These are phyloP conservation scores for Trichoderma reesei DNA, from an alignment of 495 filamentous ascomycete species.

Conservation along the genomic window DNA sequence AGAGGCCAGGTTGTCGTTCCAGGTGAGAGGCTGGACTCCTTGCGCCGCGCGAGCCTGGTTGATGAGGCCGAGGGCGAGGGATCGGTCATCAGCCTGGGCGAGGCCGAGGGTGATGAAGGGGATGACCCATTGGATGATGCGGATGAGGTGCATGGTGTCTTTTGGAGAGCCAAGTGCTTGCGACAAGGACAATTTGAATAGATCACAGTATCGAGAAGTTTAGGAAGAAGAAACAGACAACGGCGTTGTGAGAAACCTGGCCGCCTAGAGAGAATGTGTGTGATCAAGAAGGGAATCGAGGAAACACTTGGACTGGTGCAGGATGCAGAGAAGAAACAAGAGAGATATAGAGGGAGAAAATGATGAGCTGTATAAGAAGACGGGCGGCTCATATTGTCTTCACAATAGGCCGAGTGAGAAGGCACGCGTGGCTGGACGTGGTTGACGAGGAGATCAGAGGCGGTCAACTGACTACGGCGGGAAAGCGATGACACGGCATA, in stretches of 20 bases:
- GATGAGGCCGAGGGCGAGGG: neutral
- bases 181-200: neutral
- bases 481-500: too few relatives aligned
- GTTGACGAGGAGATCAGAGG: too few relatives aligned
- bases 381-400: too few relatives aligned
- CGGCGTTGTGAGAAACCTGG: neutral
- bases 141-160: neutral
- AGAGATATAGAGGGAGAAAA: too few relatives aligned
- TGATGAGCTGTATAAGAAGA: too few relatives aligned
- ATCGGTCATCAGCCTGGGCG: neutral
- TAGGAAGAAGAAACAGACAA: neutral
- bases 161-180: neutral
- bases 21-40: neutral
- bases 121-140: neutral
- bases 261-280: too few relatives aligned
- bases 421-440: too few relatives aligned
- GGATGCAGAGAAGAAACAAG: too few relatives aligned
- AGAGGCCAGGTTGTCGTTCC: neutral
- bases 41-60: neutral
- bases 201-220: neutral
- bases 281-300: too few relatives aligned
- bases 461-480: too few relatives aligned
- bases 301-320: too few relatives aligned
- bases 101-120: neutral
- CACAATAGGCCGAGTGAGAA: too few relatives aligned